Conservation (phyloP, 2,329 filamentous ascomycete genomes). For the Cladosporium sp. region DNA sequence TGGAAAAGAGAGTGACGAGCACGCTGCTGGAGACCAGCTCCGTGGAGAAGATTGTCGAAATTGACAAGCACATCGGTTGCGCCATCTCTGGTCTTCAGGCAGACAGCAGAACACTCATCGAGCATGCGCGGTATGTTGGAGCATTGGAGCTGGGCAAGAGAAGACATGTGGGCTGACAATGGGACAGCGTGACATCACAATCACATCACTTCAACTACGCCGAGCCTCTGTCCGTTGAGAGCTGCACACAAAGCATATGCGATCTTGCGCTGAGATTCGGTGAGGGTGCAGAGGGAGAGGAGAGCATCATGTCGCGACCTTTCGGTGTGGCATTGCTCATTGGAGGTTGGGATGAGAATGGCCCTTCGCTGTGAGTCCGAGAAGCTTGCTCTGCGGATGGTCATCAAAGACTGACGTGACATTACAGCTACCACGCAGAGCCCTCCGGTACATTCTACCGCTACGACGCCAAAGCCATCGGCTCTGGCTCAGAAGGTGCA, state of each 20-base stretch:
- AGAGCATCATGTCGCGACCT: conserved; percentile 96
- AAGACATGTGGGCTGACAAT: background rate
- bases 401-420: background rate
- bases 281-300: conserved; percentile 85
- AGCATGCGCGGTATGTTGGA: conserved; percentile 68
- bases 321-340: conserved; percentile 97
- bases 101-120: conserved; percentile 94
- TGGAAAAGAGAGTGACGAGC: conserved; percentile 98
- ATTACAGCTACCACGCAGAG: conserved; percentile 80
- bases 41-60: conserved; percentile 99
- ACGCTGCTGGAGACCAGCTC: conserved; percentile 95
- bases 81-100: conserved; percentile 98
- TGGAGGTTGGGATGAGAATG: conserved; percentile 95
- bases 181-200: conserved; percentile 73
- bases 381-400: background rate
- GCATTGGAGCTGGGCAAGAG: background rate
- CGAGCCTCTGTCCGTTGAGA: conserved; percentile 91
- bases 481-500: conserved; percentile 92
- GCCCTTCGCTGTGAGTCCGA: conserved; percentile 69
- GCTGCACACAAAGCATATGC: conserved; percentile 97
- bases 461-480: conserved; percentile 98
- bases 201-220: conserved; percentile 98
- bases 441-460: conserved; percentile 98
- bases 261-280: conserved; percentile 94
- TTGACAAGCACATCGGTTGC: conserved; percentile 97